phyloP scores from a whole-genome alignment of 2,329 filamentous ascomycete genomes.

The Beauveria scarabaeidicola region DNA sequence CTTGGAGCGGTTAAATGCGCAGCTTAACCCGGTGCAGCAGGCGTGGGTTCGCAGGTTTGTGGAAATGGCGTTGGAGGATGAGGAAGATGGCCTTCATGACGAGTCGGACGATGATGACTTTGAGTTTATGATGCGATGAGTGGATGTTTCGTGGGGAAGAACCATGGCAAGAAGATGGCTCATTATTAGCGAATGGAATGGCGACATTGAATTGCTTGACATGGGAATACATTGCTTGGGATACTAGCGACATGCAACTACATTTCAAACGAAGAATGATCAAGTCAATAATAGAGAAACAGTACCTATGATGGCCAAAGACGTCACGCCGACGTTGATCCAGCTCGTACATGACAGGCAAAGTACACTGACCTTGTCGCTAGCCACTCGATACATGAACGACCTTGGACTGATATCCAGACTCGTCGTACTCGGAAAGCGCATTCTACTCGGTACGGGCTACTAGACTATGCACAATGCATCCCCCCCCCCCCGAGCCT shows the following conservation, averaged over 20 bases:
- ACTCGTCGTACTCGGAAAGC: no score
- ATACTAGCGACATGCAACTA: neutral
- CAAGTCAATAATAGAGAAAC: no score
- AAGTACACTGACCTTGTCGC: no score
- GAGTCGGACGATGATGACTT: conserved; percentile 29
- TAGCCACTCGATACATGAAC: no score
- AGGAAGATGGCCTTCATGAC: conserved; percentile 41
- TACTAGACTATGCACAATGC: no score
- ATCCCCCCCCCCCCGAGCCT: no score
- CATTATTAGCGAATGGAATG: neutral
- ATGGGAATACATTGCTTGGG: neutral
- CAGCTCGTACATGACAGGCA: no score
- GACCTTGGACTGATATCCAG: no score
- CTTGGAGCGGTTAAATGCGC: conserved; percentile 15
- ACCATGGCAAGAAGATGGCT: neutral
- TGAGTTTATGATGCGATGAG: conserved; percentile 15
- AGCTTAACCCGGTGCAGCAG: conserved; percentile 37
- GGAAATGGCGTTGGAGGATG: conserved; percentile 43
- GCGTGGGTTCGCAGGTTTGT: conserved; percentile 49
- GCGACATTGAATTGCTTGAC: neutral
- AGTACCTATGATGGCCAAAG: no score
- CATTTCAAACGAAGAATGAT: neutral
- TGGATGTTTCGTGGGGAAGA: neutral
- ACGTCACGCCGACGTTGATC: no score
- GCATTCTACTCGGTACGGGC: no score